A percentile compares a stretch with the other conserved stretches of the same genome.
These are phyloP conservation scores for Suillus subluteus DNA, from an alignment of 768 basidiomycete species.

Conservation along the genomic window DNA sequence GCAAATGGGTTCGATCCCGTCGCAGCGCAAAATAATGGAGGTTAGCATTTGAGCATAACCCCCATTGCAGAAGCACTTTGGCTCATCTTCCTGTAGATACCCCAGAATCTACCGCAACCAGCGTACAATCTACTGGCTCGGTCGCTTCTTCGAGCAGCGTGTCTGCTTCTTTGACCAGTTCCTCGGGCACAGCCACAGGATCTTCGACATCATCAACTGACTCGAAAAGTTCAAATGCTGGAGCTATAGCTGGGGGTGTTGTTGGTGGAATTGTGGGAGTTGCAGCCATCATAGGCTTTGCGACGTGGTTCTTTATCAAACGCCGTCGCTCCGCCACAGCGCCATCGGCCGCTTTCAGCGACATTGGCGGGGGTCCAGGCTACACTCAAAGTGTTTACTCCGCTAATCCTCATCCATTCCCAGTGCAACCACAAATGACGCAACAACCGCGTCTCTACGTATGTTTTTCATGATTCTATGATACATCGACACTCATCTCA, in stretches of 20 bases:
- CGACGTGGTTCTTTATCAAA: constrained; percentile 43
- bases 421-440: constrained; percentile 19
- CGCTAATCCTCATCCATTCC: constrained; percentile 17
- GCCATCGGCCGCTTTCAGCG: constrained; percentile 21
- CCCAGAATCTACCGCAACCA: constrained; percentile 49
- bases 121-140: constrained; percentile 31
- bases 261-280: constrained; percentile 62
- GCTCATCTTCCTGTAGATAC: constrained; percentile 31
- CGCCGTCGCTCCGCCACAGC: constrained; percentile 30
- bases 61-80: background rate
- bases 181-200: constrained; percentile 16
- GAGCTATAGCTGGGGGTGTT: constrained; percentile 65
- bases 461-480: constrained; percentile 14
- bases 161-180: constrained; percentile 22
- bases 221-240: constrained; percentile 38
- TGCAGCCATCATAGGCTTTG: constrained; percentile 42
- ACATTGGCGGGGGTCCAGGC: background rate
- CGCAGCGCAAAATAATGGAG: constrained; percentile 37
- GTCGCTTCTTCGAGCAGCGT: constrained; percentile 12
- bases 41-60: constrained; percentile 15
- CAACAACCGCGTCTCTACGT: constrained; percentile 34
- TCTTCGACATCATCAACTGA: constrained; percentile 10
- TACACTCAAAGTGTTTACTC: constrained; percentile 15
- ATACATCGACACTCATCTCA: constrained; percentile 9
- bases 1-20: constrained; percentile 43